These are phyloP conservation scores for Cordyceps fumosorosea DNA, from an alignment of 2,329 filamentous ascomycete genomes.

Conservation along the genomic window DNA sequence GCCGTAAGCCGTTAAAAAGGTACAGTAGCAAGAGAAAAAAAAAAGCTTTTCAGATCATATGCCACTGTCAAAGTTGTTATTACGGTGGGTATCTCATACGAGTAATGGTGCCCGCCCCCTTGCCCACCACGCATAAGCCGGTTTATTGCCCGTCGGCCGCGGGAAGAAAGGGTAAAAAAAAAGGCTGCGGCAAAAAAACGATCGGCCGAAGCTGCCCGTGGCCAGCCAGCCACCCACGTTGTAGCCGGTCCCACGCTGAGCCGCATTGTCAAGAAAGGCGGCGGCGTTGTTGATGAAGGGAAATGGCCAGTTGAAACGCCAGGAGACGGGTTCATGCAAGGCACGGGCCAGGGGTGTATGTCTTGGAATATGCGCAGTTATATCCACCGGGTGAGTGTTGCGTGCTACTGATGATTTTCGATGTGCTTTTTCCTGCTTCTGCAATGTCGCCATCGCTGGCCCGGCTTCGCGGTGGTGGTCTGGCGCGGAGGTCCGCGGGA, in stretches of 20 bases:
- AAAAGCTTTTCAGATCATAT: constrained; percentile 4
- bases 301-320: not conserved
- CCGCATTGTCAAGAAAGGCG: not conserved
- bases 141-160: not conserved
- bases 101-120: constrained; percentile 4
- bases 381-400: not conserved
- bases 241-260: constrained; percentile 10
- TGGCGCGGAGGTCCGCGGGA: constrained; percentile 4
- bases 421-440: not conserved
- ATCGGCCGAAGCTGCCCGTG: constrained; percentile 13
- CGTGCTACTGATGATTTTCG: not conserved
- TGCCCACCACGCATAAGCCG: not conserved
- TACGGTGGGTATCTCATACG: constrained; percentile 4
- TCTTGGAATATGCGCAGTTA: not conserved
- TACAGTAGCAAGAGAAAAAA: not conserved
- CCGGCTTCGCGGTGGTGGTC: not conserved
- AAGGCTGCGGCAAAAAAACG: not conserved
- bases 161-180: not conserved
- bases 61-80: not conserved
- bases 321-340: constrained; percentile 2
- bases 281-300: not conserved
- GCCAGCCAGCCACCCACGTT: constrained; percentile 11
- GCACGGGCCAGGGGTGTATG: constrained; percentile 3
- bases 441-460: not conserved
- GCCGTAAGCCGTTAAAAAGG: not conserved